Evolutionary conservation across 2,329 filamentous ascomycete genomes (phyloP), one percentile per base, ranked within the genome.

Genomic region (Cercospora zeina): DNA sequence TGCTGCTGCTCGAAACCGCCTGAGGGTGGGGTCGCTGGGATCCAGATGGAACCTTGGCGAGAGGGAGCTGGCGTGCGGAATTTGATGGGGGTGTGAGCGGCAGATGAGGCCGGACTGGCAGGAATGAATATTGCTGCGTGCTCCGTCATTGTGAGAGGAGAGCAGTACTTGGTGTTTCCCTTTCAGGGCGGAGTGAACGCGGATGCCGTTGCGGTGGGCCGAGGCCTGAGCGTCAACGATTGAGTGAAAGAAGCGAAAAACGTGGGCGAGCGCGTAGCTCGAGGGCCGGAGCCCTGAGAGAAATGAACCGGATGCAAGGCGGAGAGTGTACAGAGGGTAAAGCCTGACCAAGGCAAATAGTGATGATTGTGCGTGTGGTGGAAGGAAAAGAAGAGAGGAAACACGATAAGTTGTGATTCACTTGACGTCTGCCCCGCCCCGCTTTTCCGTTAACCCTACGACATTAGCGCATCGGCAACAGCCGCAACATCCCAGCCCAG

Each of bases 121-220:
- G 60, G 60, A 27, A 62, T 62, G 36, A 62, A 39, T 31, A 62
- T 62, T 42, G 55, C 55, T 58, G 55, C 55, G 55, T 58, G 55
- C 55, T 58, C 55, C 55, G 49, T 58, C n/a, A 19, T 58, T 27
- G 21, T 47, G 19, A n/a, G 42, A 21, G 42, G 42, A 42, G 31
- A 16, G 55, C 39, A 58, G 55, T 37, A 19, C 34, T 39, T 45
- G 34, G 13, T 39, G 4, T 39, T 30, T 27, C 24, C 24, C 14
- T 11, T 56, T 56, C 37, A 42, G 37, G 54, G 36, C 37, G 27
- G 34, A 30, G 36, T 24, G 16, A 31, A 39, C 16, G 36, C 54
- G 19, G 54, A n/a, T 16, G 8, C 8, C 30, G 34, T 56, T 42
- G 54, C 37, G 37, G 14, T 42, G 34, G 55, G 16, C 55, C 37